These are phyloP conservation scores for Mucor plumbeus DNA, from an alignment of 371 early-diverging fungal genomes.

Conservation along the genomic window DNA sequence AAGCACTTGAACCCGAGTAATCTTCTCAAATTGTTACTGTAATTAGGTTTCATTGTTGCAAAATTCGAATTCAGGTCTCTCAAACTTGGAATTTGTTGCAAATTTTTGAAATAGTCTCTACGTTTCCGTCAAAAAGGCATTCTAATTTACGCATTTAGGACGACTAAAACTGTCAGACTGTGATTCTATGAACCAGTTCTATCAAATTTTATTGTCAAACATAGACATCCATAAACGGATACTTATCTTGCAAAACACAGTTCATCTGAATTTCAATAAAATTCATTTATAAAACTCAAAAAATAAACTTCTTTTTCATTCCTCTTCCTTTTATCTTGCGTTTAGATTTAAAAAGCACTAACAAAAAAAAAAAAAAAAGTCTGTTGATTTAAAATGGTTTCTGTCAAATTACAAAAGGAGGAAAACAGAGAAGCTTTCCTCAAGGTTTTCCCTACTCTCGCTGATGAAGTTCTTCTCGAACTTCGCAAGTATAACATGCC, in stretches of 20 bases:
- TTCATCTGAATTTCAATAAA: neutral
- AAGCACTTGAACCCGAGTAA: too few species aligned
- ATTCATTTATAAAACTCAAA: constrained; percentile 1
- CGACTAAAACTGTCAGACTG: too few species aligned
- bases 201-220: neutral
- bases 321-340: constrained; percentile 1
- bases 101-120: too few species aligned
- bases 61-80: too few species aligned
- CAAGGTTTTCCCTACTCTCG: constrained; percentile 60
- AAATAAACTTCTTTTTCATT: neutral
- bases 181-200: too few species aligned
- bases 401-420: constrained; percentile 57
- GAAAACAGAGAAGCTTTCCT: constrained; percentile 65
- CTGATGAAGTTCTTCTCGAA: constrained; percentile 68
- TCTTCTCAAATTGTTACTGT: too few species aligned
- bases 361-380: too few species aligned
- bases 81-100: too few species aligned
- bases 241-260: neutral
- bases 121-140: too few species aligned
- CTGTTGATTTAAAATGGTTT: constrained; percentile 33
- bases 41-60: too few species aligned
- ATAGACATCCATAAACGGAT: neutral
- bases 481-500: constrained; percentile 74
- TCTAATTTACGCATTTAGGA: too few species aligned
- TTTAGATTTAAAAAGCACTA: neutral